Evolutionary conservation across 495 filamentous ascomycete genomes (phyloP).

Genomic region (Penicillium macrosclerotiorum): DNA sequence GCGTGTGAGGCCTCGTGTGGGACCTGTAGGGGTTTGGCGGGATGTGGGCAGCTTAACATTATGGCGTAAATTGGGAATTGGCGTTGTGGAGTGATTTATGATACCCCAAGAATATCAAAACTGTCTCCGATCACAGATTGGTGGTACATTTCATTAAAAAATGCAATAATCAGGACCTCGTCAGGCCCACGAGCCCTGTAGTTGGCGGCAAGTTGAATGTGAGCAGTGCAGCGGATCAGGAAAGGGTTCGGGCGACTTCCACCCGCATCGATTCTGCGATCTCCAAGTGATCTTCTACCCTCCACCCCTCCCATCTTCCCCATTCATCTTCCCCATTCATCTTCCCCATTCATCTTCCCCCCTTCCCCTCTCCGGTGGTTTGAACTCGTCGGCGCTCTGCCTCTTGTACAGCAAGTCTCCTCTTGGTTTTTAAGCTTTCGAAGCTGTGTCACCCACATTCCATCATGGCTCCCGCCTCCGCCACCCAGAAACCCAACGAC

Average conservation of each 20-base stretch:
- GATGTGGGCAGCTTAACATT: not conserved
- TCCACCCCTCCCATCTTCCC: conserved; percentile 5
- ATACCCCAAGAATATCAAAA: conserved; percentile 5
- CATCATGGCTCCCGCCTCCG: conserved; percentile 42
- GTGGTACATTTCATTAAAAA: not conserved
- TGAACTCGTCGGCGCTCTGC: conserved; percentile 3
- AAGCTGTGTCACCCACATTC: conserved; percentile 27
- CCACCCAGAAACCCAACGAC: conserved; percentile 45
- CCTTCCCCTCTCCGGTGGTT: conserved; percentile 7
- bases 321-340: conserved; percentile 11
- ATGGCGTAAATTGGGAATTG: conserved; percentile 10
- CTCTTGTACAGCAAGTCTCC: conserved; percentile 9
- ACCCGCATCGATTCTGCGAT: conserved; percentile 35
- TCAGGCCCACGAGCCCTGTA: no score
- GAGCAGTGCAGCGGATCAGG: conserved; percentile 22
- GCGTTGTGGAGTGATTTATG: conserved; percentile 6
- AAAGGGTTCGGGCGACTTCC: conserved; percentile 40
- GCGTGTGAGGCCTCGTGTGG: not conserved
- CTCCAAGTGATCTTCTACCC: conserved; percentile 1
- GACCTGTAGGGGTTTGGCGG: not conserved
- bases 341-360: conserved; percentile 10
- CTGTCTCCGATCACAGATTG: not conserved
- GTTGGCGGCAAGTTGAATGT: no score
- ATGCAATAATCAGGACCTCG: no score
- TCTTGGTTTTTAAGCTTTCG: conserved; percentile 13